Evolutionary conservation across 176 grass and related monocot genomes (phyloP), one percentile per base, ranked within the genome.

Genomic region (Rhynchospora pubera): DNA sequence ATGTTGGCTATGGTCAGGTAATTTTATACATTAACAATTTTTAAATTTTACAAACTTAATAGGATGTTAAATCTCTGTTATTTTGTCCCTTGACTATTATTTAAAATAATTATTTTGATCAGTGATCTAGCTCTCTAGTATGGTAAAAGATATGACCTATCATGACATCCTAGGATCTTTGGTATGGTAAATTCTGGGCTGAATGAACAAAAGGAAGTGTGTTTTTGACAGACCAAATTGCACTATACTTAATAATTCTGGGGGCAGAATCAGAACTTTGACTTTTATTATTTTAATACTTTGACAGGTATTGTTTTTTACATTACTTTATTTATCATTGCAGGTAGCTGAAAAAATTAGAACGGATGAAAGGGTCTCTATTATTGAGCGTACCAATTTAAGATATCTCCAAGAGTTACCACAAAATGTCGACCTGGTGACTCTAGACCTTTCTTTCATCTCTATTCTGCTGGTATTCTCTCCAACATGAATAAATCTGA

Each of bases 1-100:
- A 98, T 94, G 95, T 98, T 91, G 92, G 95, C 59, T 98, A 98
- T 61, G 95, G 95, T 85, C 95, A 98, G 90, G 92, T n/a, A n/a
- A n/a, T n/a, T n/a, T n/a, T n/a, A n/a, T n/a, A n/a, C 60, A 55
- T 62, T 63, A 7, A 5, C 80, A 69, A 28, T 71, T 60, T 86
- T 52, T 26, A 72, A 6, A 8, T 42, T 32, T 15, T 77, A 21
- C 70, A 50, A 60, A 6, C 65, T 79, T 65, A 39, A 39, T 39
- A 39, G 34, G 4, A 30, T 66, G 42, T 73, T 65, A 62, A n/a
- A 70, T 21, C 78, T 22, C 26, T 26, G 14, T 21, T 77, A 55
- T 46, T 50, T 55, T 52, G 24, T 3, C 11, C 23, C 1, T 23
- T 77, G 72, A 73, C 51, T 79, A 39, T 39, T 60, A n/a, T 5